Percentiles rank a stretch among this genome's conserved stretches.
Evolutionary conservation across 202 grass and related monocot genomes (phyloP).

Genomic region (Panicum hallii): DNA sequence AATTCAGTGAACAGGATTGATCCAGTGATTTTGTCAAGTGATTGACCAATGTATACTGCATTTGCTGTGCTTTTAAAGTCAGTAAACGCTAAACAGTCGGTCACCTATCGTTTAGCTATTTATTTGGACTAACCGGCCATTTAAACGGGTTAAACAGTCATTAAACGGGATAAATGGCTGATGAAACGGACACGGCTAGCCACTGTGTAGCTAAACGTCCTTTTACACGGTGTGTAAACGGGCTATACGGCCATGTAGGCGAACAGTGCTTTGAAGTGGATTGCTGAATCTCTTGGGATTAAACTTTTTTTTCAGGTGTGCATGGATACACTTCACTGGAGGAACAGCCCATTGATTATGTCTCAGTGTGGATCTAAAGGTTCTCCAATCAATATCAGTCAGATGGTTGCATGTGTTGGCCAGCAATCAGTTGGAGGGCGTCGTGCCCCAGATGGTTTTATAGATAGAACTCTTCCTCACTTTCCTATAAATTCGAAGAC

Average conservation of each 20-base stretch:
- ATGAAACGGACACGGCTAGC: too few relatives aligned
- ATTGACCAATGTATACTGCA: slow-evolving; percentile 24
- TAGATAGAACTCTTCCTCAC: slow-evolving; percentile 95
- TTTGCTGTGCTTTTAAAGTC: slow-evolving; percentile 29
- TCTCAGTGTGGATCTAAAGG: slow-evolving; percentile 98
- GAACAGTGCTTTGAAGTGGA: background rate
- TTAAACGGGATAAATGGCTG: too few relatives aligned
- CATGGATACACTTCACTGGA: slow-evolving; percentile 83
- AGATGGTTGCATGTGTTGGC: slow-evolving; percentile 97
- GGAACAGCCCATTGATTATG: slow-evolving; percentile 98
- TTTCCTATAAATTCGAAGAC: slow-evolving; percentile 94
- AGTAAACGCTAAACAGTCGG: too few relatives aligned
- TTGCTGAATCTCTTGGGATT: slow-evolving; percentile 28
- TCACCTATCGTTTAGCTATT: too few relatives aligned
- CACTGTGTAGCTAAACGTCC: too few relatives aligned
- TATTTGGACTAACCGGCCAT: too few relatives aligned
- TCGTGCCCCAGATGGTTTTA: slow-evolving; percentile 89
- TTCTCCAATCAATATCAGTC: slow-evolving; percentile 98
- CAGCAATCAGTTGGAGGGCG: slow-evolving; percentile 97
- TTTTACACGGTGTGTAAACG: too few relatives aligned
- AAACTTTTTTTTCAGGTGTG: slow-evolving; percentile 73
- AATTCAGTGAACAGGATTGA: slow-evolving; percentile 23
- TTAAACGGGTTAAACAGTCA: too few relatives aligned
- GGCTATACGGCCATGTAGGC: too few relatives aligned
- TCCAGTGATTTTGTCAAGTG: slow-evolving; percentile 36